Base-by-base conservation (phyloP, 768 basidiomycete species). In the Butyriboletus loyo region DNA sequence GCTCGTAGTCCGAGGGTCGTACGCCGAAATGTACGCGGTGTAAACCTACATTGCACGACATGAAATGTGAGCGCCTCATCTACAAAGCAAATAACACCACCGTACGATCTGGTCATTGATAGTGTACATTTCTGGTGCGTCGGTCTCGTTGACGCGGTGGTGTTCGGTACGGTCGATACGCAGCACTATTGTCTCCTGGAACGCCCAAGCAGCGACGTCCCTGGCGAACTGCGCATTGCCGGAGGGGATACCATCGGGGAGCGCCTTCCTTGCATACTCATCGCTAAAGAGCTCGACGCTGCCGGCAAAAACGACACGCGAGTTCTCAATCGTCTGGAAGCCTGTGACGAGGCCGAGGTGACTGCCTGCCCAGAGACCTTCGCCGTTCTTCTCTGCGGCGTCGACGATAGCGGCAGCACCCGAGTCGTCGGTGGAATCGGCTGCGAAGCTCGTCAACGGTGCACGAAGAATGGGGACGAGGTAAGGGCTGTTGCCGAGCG, bases 161-260 rank as follows among this genome's bases (percentile, higher is more conserved):
- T 97, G 94, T 21, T 82, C 80, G 7, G 81, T 81, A 40, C 69
- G 75, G 55, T 92, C 86, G 51, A 98, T 85, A 24, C 91, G 85
- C 44, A 96, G 75, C 2, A 90, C 89, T 13, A 84, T 77, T 2
- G 80, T 79, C 68, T 97, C 90, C 61, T 92, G 89, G 85, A 98
- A 96, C 0, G 87, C 82, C 96, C 96, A 99, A 6, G 83, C 79
- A 4, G 86, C 80, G 38, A 98, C 69, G 57, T 96, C 92, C 44
- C 76, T 73, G 3, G 76, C 80, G 55, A 97, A 87, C 50, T 82
- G 82, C 7, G 74, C 72, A 66, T 99, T 99, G 17, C 89, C 91
- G 2, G 87, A 83, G 47, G 78, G 73, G 19, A 76, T 72, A 9
- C 83, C 84, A 39, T 85, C 77, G 21, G 76, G 70, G 22, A 90